phyloP scores from a whole-genome alignment of 208 protist genomes.

The Acanthamoeba polyphaga region DNA sequence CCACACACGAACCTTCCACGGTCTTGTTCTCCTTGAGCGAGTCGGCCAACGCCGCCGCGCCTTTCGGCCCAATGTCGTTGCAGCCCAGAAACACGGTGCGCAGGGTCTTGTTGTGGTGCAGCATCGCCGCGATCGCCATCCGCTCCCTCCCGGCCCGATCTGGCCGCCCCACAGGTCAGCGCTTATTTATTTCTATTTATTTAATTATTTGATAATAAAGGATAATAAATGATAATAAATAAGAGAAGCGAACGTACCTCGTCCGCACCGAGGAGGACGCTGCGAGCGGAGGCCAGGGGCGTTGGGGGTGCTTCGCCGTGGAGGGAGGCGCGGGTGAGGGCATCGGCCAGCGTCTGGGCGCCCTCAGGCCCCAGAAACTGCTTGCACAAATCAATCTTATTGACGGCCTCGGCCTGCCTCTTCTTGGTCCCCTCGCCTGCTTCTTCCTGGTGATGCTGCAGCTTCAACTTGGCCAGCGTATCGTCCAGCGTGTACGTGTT shows the following conservation, averaged over 20 bases:
- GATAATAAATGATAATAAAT: not conserved
- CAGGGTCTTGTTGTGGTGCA: constrained; percentile 9
- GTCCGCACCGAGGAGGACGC: constrained; percentile 41
- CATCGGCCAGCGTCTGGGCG: not conserved
- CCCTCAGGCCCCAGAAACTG: constrained; percentile 46
- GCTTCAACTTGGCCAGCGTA: not conserved
- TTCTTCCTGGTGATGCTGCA: not conserved
- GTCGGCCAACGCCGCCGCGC: constrained; percentile 31
- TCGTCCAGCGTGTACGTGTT: not conserved
- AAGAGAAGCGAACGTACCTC: not conserved
- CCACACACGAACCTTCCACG: not conserved
- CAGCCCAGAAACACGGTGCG: constrained; percentile 53
- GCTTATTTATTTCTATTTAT: not conserved
- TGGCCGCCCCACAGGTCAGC: not conserved
- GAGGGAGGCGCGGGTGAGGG: not conserved
- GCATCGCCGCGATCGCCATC: constrained; percentile 13
- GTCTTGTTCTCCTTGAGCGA: not conserved
- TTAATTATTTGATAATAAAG: too few relatives aligned
- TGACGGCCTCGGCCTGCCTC: not conserved
- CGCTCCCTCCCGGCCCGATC: constrained; percentile 27
- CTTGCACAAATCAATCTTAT: constrained; percentile 56
- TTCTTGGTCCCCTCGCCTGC: not conserved
- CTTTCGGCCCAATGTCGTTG: constrained; percentile 37
- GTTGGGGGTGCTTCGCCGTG: not conserved
- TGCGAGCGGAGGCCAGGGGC: not conserved